These are phyloP conservation scores for Aspergillus haitiensis DNA, from an alignment of 495 filamentous ascomycete genomes.

Conservation along the genomic window DNA sequence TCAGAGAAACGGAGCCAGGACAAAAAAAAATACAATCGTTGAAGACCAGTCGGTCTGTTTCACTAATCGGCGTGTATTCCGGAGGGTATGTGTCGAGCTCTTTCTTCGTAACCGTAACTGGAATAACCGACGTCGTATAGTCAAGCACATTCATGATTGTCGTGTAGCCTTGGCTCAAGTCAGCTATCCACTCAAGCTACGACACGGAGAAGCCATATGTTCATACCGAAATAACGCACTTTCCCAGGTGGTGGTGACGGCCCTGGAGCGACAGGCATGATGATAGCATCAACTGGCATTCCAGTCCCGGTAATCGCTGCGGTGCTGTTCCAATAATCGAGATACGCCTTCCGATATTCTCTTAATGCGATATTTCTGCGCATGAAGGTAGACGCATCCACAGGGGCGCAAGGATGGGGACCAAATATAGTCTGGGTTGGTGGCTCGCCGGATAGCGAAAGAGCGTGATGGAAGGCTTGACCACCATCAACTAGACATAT, in stretches of 20 bases:
- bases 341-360: neutral
- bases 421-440: neutral
- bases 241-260: neutral
- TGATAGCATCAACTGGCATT: neutral
- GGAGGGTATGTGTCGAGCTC: too few species aligned
- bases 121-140: too few species aligned
- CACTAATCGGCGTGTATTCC: too few species aligned
- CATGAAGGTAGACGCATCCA: neutral
- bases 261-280: neutral
- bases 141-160: too few species aligned
- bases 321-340: neutral
- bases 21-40: too few species aligned
- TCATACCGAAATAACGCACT: constrained; percentile 1
- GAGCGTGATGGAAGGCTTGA: neutral
- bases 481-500: neutral
- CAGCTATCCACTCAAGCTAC: too few species aligned
- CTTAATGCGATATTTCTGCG: too few species aligned
- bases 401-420: neutral
- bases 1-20: too few species aligned
- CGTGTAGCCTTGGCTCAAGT: too few species aligned
- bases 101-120: too few species aligned
- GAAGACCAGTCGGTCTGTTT: too few species aligned
- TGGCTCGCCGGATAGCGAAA: neutral
- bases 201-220: neutral
- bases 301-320: neutral